These are phyloP conservation scores for Pseudofabraea citricarpa DNA, from an alignment of 2,329 filamentous ascomycete species.

Conservation along the genomic window DNA sequence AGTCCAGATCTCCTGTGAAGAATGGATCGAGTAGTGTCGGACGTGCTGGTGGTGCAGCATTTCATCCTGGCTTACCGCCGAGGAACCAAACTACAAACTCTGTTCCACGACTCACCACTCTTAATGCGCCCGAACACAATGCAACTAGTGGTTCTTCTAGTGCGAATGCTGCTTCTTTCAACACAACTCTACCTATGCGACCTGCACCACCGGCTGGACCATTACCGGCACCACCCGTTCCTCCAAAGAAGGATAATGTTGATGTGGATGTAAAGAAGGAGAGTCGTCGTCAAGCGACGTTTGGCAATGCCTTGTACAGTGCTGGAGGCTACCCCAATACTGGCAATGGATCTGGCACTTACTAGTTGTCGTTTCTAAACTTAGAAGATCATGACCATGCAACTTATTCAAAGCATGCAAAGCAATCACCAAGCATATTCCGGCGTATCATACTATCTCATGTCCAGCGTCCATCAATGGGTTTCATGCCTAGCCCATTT, in stretches of 20 bases:
- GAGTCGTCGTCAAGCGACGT: constrained; percentile 48
- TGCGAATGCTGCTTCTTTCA: constrained; percentile 46
- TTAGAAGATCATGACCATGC: background rate
- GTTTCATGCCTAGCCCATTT: too few species aligned
- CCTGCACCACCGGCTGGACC: constrained; percentile 53
- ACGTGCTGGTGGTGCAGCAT: constrained; percentile 37
- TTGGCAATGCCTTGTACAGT: constrained; percentile 33
- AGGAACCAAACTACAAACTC: constrained; percentile 48
- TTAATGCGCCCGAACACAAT: constrained; percentile 31
- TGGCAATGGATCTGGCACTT: constrained; percentile 13
- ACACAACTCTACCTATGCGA: constrained; percentile 54
- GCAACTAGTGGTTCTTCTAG: constrained; percentile 33
- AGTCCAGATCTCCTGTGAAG: constrained; percentile 26
- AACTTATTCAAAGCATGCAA: background rate
- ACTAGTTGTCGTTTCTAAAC: constrained; percentile 5
- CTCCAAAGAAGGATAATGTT: constrained; percentile 46
- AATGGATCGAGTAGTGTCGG: constrained; percentile 41
- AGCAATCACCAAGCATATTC: background rate
- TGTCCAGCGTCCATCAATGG: background rate
- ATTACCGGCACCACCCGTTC: constrained; percentile 51
- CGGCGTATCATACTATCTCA: background rate
- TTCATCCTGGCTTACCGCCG: constrained; percentile 40
- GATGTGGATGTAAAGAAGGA: constrained; percentile 41
- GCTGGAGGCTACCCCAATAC: constrained; percentile 15
- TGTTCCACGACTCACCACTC: constrained; percentile 41